These are phyloP conservation scores for Dillenia suffruticosa DNA, from an alignment of 164 flowering plant species.

Conservation along the genomic window DNA sequence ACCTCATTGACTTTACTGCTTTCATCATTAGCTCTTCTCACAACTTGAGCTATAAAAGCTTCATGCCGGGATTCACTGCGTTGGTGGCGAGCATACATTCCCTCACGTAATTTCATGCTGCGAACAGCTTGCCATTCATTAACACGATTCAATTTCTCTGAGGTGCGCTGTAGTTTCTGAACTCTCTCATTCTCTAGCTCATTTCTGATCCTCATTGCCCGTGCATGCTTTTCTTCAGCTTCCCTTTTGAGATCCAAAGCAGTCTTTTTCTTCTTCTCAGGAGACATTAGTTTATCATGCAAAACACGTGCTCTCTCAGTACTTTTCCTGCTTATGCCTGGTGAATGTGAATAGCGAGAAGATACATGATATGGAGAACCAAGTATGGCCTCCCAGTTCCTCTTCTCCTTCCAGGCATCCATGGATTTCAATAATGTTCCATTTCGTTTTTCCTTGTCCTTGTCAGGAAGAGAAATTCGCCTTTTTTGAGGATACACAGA, in stretches of 20 bases:
- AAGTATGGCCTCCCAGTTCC: slow-evolving; percentile 93
- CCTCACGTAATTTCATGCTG: slow-evolving; percentile 75
- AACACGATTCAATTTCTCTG: slow-evolving; percentile 87
- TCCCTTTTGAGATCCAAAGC: slow-evolving; percentile 78
- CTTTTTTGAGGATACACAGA: slow-evolving; percentile 36
- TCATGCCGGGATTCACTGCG: slow-evolving; percentile 91
- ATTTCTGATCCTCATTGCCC: slow-evolving; percentile 80
- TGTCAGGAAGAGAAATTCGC: slow-evolving; percentile 30
- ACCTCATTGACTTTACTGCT: slow-evolving; percentile 97
- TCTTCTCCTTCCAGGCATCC: slow-evolving; percentile 97
- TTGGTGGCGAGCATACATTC: slow-evolving; percentile 86
- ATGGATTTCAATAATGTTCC: slow-evolving; percentile 50
- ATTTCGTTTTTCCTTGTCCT: slow-evolving; percentile 65
- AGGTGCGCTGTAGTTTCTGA: slow-evolving; percentile 82
- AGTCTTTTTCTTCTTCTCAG: slow-evolving; percentile 89
- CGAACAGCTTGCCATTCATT: slow-evolving; percentile 95
- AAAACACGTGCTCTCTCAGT: slow-evolving; percentile 71
- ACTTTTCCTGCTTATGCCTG: slow-evolving; percentile 76
- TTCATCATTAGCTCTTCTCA: slow-evolving; percentile 93
- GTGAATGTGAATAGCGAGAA: slow-evolving; percentile 80
- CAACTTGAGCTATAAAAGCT: slow-evolving; percentile 91
- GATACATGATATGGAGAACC: slow-evolving; percentile 62
- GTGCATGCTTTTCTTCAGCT: slow-evolving; percentile 94
- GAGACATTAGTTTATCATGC: slow-evolving; percentile 92
- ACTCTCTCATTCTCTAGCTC: slow-evolving; percentile 87